A percentile compares a stretch with the other conserved stretches of the same genome.
These are phyloP conservation scores for Parsonsia alboflavescens DNA, from an alignment of 257 asterid species.

Conservation along the genomic window DNA sequence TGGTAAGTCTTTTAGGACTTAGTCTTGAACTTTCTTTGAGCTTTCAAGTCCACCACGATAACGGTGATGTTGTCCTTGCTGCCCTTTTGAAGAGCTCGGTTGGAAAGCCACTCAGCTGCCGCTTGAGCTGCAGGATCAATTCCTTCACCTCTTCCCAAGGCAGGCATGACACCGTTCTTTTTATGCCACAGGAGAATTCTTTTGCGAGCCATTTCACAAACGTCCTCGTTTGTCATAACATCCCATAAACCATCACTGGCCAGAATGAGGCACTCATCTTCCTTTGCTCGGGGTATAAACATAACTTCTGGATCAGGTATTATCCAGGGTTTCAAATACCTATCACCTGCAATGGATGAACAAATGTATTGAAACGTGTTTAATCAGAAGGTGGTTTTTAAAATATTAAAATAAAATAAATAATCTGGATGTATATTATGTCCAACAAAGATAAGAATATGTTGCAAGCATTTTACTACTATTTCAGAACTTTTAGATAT, in stretches of 20 bases:
- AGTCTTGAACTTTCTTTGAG: constrained; percentile 63
- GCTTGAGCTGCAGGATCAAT: constrained; percentile 93
- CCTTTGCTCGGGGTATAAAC: constrained; percentile 62
- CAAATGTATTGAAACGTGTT: background rate
- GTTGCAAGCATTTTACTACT: background rate
- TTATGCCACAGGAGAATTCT: constrained; percentile 76
- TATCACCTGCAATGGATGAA: constrained; percentile 56
- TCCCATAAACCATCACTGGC: constrained; percentile 98
- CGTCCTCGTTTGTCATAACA: constrained; percentile 86
- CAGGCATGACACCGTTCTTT: constrained; percentile 40
- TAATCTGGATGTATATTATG: background rate
- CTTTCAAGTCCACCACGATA: constrained; percentile 77
- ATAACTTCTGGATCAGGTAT: constrained; percentile 87
- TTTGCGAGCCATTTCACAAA: constrained; percentile 73
- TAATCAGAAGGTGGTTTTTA: background rate
- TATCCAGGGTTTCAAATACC: constrained; percentile 85
- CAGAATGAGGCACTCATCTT: constrained; percentile 72
- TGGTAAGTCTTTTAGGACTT: constrained; percentile 26
- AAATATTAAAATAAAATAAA: background rate
- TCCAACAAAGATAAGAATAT: background rate
- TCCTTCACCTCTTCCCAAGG: constrained; percentile 61
- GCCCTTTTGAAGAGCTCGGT: constrained; percentile 81
- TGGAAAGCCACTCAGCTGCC: constrained; percentile 81
- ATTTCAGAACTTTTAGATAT: background rate
- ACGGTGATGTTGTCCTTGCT: constrained; percentile 85